These are phyloP conservation scores for Ustilago hordei DNA, from an alignment of 1,284 basidiomycete species.

Conservation along the genomic window DNA sequence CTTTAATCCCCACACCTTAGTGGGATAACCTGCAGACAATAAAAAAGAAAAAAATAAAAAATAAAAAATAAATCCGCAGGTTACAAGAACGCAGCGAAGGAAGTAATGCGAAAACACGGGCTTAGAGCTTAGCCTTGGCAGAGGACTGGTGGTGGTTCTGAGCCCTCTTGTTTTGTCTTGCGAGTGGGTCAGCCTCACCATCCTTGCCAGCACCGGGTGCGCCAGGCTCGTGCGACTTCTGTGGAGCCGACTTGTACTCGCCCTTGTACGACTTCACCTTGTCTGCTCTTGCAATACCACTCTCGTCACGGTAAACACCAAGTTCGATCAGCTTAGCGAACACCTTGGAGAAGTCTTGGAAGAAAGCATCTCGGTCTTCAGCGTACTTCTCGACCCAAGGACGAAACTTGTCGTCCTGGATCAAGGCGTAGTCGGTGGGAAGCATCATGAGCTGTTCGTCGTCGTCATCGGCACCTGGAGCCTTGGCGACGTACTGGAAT, in stretches of 20 bases:
- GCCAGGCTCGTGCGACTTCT: conserved; percentile 54
- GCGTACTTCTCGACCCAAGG: conserved; percentile 71
- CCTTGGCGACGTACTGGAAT: conserved; percentile 67
- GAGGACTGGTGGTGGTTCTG: conserved; percentile 4
- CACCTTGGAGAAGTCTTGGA: conserved; percentile 72
- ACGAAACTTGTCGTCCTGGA: conserved; percentile 65
- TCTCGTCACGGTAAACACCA: conserved; percentile 68
- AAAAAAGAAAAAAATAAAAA: too few relatives aligned
- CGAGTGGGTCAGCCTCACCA: conserved; percentile 48
- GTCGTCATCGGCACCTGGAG: conserved; percentile 67
- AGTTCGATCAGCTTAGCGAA: conserved; percentile 70
- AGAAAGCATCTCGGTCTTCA: conserved; percentile 74
- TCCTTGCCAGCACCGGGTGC: conserved; percentile 54
- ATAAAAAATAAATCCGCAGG: too few relatives aligned
- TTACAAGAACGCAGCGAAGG: conserved; percentile 15
- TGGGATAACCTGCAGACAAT: too few relatives aligned
- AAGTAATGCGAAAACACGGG: background rate
- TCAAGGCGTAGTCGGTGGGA: conserved; percentile 70
- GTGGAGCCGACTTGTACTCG: conserved; percentile 65
- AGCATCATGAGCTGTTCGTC: conserved; percentile 74
- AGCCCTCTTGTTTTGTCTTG: conserved; percentile 43
- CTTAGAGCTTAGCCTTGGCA: conserved; percentile 45
- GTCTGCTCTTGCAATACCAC: conserved; percentile 64
- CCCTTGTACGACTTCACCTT: conserved; percentile 57
- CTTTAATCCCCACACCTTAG: too few relatives aligned